phyloP scores from a whole-genome alignment of 192 early-diverging fungal species.

The Podila verticillata region DNA sequence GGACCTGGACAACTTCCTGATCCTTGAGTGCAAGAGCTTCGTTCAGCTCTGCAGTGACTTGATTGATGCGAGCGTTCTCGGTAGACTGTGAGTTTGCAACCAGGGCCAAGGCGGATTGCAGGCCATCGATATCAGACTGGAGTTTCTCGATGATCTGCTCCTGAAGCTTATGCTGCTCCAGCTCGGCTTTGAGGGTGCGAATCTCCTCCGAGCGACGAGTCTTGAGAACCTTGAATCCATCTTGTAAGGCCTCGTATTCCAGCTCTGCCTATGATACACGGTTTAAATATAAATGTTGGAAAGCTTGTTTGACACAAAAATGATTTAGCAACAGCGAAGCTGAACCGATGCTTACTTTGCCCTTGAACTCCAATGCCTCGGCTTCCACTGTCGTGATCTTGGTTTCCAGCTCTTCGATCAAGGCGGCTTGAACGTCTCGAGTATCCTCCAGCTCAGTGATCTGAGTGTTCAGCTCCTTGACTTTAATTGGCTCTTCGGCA shows the following conservation, averaged over 20 bases:
- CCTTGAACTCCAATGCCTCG: slow-evolving; percentile 49
- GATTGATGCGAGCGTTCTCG: slow-evolving; percentile 47
- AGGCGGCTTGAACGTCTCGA: slow-evolving; percentile 35
- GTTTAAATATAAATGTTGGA: not conserved
- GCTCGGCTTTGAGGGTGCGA: slow-evolving; percentile 34
- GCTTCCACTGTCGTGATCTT: slow-evolving; percentile 49
- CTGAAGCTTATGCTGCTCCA: slow-evolving; percentile 49
- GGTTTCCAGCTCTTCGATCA: slow-evolving; percentile 45
- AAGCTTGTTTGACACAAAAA: too few relatives aligned
- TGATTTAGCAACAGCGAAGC: not conserved
- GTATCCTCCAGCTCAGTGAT: slow-evolving; percentile 45
- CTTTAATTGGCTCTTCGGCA: slow-evolving; percentile 24
- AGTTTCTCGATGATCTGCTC: slow-evolving; percentile 51
- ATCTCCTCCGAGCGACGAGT: slow-evolving; percentile 45
- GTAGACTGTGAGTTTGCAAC: slow-evolving; percentile 39
- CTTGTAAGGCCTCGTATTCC: slow-evolving; percentile 39
- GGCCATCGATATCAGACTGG: slow-evolving; percentile 39
- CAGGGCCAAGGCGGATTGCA: slow-evolving; percentile 28
- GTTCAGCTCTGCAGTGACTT: slow-evolving; percentile 45
- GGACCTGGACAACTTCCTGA: slow-evolving; percentile 48
- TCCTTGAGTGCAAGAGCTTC: slow-evolving; percentile 48
- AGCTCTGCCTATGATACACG: slow-evolving; percentile 24
- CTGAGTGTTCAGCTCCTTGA: slow-evolving; percentile 34
- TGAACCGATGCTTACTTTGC: slow-evolving; percentile 27
- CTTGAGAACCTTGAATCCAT: slow-evolving; percentile 50